Evolutionary conservation across 495 filamentous ascomycete genomes (phyloP), one percentile per base, ranked within the genome.

Genomic region (Penicillium cosmopolitanum): DNA sequence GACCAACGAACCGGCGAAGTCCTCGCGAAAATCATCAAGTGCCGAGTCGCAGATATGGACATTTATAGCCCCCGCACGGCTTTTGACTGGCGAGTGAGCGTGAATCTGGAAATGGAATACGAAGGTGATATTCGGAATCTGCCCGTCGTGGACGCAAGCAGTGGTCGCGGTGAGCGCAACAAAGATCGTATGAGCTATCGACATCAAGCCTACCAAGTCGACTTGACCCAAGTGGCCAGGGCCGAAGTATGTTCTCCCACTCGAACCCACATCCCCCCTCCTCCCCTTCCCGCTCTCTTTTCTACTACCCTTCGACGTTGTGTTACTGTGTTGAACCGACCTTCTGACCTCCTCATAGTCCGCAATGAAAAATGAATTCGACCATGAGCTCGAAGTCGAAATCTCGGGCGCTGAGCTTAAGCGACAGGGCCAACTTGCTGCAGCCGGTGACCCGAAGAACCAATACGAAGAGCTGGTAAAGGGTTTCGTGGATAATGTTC

Each of bases 181-280:
- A 97, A 97, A 72, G 92, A 97, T 76, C 81, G 93, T 28, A 77
- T 97, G 74, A 93, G 89, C 70, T 97, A 97, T 76, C 84, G 80
- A 18, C 94, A 97, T 69, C 75, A 89, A 47, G 85, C 81, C 19
- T 97, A 95, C 69, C 91, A 93, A 64, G 81, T 97, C 63, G 93
- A 97, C 76, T 72, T 97, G 38, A 97, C 93, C 0, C 92, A 96
- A 68, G 93, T 97, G 12, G 89, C 85, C 10, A 80, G 73, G 63
- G 75, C 70, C 50, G 82, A 84, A 56, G 87, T 91, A 76, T 75
- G 83, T 81, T 53, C 52, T 53, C 18, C 16, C 47, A 12, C 10
- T 31, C 8, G 5, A 8, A 38, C 11, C 36, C 10, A 10, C 35
- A 11, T 12, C 10, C 36, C 36, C 18, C 38, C 19, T 48, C 50